Conservation (phyloP, 2,329 filamentous ascomycete species). For the Atkinsonella hypoxylon region DNA sequence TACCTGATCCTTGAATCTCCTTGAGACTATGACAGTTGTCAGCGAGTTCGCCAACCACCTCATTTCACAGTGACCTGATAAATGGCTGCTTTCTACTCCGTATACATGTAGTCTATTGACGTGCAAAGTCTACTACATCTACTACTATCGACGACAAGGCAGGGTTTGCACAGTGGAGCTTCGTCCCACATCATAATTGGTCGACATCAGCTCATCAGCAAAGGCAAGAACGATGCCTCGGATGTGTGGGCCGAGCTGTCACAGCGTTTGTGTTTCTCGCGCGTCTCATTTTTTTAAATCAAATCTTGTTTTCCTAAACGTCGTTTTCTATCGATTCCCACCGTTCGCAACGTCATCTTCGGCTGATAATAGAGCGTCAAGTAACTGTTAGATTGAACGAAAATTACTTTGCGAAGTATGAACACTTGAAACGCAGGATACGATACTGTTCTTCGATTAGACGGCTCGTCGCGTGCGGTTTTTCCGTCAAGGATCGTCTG, state of each 20-base stretch:
- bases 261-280: neutral
- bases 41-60: no score
- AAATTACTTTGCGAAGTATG: neutral
- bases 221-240: neutral
- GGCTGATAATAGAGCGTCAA: neutral
- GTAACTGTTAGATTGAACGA: neutral
- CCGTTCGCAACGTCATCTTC: neutral
- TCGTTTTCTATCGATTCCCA: neutral
- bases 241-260: neutral
- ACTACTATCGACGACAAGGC: no score
- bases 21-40: no score
- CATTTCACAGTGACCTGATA: no score
- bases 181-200: neutral
- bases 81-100: neutral
- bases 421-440: neutral
- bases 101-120: neutral
- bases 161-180: neutral
- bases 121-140: no score
- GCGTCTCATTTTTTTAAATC: neutral
- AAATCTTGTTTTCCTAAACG: neutral
- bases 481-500: neutral
- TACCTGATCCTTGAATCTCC: no score
- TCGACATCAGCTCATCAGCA: neutral
- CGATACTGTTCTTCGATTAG: neutral
- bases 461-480: neutral